Conservation (phyloP, 78 protist species). For the Pigoraptor vietnamica region DNA sequence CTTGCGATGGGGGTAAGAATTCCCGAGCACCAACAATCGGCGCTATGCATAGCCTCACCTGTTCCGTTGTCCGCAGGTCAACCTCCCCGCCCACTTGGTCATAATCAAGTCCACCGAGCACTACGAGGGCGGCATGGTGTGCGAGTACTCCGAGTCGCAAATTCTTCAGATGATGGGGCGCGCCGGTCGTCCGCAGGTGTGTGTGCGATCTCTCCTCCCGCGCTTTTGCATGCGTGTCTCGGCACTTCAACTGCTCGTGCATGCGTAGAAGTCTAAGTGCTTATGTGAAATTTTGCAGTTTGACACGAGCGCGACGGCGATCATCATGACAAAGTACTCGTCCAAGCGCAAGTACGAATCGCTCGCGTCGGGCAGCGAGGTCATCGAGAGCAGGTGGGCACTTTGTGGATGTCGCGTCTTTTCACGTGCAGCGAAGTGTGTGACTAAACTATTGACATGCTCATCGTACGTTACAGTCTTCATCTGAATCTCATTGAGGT, state of each 20-base stretch:
- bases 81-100: constrained; percentile 61
- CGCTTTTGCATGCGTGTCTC: too few species aligned
- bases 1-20: neutral
- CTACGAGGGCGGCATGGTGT: constrained; percentile 10
- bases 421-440: too few species aligned
- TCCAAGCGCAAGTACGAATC: constrained; percentile 85
- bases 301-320: constrained; percentile 34
- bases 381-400: constrained; percentile 86
- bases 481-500: neutral
- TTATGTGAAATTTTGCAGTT: neutral
- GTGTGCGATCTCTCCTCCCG: too few species aligned
- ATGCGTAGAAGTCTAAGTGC: neutral
- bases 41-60: too few species aligned
- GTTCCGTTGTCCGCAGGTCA: constrained; percentile 62
- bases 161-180: constrained; percentile 43
- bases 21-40: too few species aligned
- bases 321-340: constrained; percentile 73
- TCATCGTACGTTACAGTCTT: too few species aligned
- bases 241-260: too few species aligned
- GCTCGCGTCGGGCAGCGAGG: constrained; percentile 93
- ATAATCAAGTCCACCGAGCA: constrained; percentile 36
- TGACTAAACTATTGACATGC: too few species aligned
- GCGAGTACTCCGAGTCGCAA: neutral
- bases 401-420: neutral
- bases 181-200: constrained; percentile 38